Evolutionary conservation across 108 stramenopile genomes (phyloP).

Genomic region (Fragilaria radians): DNA sequence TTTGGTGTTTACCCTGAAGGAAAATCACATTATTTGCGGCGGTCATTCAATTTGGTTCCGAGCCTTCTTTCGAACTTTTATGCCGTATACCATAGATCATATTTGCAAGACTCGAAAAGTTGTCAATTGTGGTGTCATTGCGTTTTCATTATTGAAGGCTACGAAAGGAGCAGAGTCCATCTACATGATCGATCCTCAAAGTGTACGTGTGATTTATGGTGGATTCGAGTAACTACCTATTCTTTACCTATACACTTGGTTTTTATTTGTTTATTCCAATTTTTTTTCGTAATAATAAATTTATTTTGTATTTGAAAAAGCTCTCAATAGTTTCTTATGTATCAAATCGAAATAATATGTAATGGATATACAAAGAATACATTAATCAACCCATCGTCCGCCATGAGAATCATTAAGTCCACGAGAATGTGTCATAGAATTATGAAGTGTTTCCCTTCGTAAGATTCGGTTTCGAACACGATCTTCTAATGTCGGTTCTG

Average conservation of each 20-base stretch:
- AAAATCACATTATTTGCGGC: slow-evolving; percentile 63
- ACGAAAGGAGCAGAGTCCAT: slow-evolving; percentile 35
- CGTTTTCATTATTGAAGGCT: slow-evolving; percentile 67
- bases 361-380: neutral
- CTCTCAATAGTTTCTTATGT: neutral
- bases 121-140: slow-evolving; percentile 84
- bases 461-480: slow-evolving; percentile 15
- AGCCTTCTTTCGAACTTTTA: slow-evolving; percentile 74
- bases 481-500: no score
- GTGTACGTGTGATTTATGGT: slow-evolving; percentile 68
- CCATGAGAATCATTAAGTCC: slow-evolving; percentile 40
- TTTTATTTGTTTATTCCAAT: neutral
- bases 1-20: slow-evolving; percentile 67
- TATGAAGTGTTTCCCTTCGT: slow-evolving; percentile 33
- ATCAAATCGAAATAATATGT: neutral
- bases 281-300: no score
- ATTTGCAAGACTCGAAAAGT: slow-evolving; percentile 80
- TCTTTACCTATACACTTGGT: neutral
- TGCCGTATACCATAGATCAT: slow-evolving; percentile 62
- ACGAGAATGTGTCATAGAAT: slow-evolving; percentile 24
- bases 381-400: slow-evolving; percentile 37
- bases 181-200: slow-evolving; percentile 79
- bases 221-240: slow-evolving; percentile 39
- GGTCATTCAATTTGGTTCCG: slow-evolving; percentile 92
- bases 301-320: neutral